A percentile compares a stretch with the other conserved stretches of the same genome.
These are phyloP conservation scores for Tillandsia fasciculata DNA, from an alignment of 176 grass and related monocot genomes.

Conservation along the genomic window DNA sequence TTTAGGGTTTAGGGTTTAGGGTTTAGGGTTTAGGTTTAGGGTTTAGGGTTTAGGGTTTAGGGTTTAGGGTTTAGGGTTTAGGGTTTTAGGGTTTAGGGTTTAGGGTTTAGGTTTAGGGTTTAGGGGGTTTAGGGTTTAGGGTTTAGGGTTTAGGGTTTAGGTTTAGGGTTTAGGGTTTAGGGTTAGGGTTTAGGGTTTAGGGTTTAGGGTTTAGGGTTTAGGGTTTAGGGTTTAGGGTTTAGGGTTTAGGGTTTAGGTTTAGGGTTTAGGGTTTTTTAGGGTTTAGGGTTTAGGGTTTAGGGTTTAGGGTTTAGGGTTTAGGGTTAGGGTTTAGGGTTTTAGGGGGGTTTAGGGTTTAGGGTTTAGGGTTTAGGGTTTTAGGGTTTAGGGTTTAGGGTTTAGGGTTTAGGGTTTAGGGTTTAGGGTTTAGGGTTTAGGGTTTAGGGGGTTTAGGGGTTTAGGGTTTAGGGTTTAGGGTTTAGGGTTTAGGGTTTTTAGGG, in stretches of 20 bases:
- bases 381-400: too few relatives aligned
- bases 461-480: too few relatives aligned
- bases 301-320: too few relatives aligned
- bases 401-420: too few relatives aligned
- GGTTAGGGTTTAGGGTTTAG: constrained; percentile 19
- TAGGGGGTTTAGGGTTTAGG: constrained; percentile 28
- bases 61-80: constrained; percentile 23
- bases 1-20: background rate
- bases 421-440: too few relatives aligned
- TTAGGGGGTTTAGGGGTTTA: too few relatives aligned
- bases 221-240: constrained; percentile 23
- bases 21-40: constrained; percentile 15
- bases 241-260: background rate
- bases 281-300: too few relatives aligned
- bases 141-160: constrained; percentile 28
- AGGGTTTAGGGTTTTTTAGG: background rate
- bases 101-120: constrained; percentile 20
- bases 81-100: constrained; percentile 5
- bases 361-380: too few relatives aligned
- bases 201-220: constrained; percentile 36
- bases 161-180: constrained; percentile 21
- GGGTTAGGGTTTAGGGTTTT: constrained; percentile 13
- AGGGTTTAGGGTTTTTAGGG: too few relatives aligned
- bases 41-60: constrained; percentile 10
- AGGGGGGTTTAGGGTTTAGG: background rate